Conservation (phyloP, 257 asterid species). For the Galeopsis tetrahit region DNA sequence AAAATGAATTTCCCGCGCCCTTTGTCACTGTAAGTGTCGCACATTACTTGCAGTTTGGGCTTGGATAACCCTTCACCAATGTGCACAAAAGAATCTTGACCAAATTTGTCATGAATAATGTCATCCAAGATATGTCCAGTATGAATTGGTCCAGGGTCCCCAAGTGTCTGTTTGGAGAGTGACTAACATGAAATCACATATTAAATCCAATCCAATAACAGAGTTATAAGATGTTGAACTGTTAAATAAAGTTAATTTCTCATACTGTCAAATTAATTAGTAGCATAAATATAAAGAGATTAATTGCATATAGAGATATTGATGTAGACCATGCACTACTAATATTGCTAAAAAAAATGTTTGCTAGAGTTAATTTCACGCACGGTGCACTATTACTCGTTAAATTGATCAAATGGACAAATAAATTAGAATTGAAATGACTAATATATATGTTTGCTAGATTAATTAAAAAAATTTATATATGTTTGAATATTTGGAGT, state of each 20-base stretch:
- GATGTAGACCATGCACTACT: no score
- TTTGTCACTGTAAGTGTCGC: conserved; percentile 45
- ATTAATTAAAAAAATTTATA: no score
- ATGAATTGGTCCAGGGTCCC: conserved; percentile 44
- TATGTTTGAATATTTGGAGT: no score
- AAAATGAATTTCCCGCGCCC: conserved; percentile 45
- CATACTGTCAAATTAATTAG: neutral
- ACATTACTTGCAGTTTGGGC: conserved; percentile 35
- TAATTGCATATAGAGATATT: no score
- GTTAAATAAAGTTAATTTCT: no score
- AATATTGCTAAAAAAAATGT: no score
- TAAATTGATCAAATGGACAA: no score
- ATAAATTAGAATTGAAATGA: no score
- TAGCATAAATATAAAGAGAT: conserved; percentile 13
- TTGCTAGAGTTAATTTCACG: no score
- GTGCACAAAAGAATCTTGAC: conserved; percentile 50
- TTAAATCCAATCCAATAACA: neutral
- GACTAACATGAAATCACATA: conserved; percentile 7
- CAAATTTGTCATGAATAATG: conserved; percentile 54
- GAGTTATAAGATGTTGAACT: no score
- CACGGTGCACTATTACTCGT: no score
- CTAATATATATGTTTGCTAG: no score
- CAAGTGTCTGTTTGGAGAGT: conserved; percentile 41
- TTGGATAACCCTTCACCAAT: conserved; percentile 41
- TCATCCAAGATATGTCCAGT: conserved; percentile 66